Percentiles rank a stretch among this genome's conserved stretches.
These are phyloP conservation scores for Fraxinus albicans DNA, from an alignment of 305 asterid genomes.

Conservation along the genomic window DNA sequence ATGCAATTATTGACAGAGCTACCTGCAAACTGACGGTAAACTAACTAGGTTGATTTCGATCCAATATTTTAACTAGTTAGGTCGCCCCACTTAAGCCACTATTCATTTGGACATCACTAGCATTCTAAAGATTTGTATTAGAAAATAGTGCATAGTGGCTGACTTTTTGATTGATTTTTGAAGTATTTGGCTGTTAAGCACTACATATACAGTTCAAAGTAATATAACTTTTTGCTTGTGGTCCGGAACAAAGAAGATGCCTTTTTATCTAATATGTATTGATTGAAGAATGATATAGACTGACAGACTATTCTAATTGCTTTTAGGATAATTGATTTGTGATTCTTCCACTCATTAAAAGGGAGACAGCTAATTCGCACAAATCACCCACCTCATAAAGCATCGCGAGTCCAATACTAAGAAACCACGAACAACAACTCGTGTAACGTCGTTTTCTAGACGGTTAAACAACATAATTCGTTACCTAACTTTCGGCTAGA, in stretches of 20 bases:
- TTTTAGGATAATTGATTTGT: slow-evolving; percentile 10
- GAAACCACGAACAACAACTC: background rate
- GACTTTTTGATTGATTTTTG: slow-evolving; percentile 12
- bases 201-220: background rate
- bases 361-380: background rate
- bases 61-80: background rate
- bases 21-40: too few relatives aligned
- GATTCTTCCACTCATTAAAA: slow-evolving; percentile 31
- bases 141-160: background rate
- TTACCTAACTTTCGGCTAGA: background rate
- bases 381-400: background rate
- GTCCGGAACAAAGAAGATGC: background rate
- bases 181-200: slow-evolving; percentile 16
- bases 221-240: background rate
- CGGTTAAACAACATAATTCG: background rate
- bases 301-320: slow-evolving; percentile 4
- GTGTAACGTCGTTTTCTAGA: background rate
- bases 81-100: background rate
- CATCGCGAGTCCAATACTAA: background rate
- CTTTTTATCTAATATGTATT: background rate
- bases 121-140: background rate
- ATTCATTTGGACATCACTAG: too few relatives aligned
- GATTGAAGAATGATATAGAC: slow-evolving; percentile 13
- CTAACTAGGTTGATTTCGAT: too few relatives aligned
- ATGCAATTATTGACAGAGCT: background rate